Evolutionary conservation across 2,329 filamentous ascomycete genomes (phyloP).

Genomic region (Stemphylium vesicarium): DNA sequence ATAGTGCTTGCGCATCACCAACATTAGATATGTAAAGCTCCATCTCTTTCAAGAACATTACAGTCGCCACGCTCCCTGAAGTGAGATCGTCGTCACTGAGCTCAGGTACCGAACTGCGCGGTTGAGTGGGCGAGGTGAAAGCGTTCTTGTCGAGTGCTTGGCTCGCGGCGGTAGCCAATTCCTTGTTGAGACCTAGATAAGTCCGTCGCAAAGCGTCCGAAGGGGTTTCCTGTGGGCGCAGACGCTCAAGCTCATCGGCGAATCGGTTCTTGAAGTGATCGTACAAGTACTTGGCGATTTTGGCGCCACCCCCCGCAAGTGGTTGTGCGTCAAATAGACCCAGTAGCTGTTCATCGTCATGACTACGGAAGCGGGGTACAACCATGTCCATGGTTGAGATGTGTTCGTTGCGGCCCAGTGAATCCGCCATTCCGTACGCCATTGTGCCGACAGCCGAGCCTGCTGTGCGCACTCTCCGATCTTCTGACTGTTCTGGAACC

Average conservation of each 20-base stretch:
- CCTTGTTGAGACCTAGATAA: constrained; percentile 91
- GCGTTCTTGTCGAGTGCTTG: constrained; percentile 75
- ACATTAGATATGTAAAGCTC: constrained; percentile 95
- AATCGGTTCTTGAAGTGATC: constrained; percentile 93
- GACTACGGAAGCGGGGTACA: constrained; percentile 87
- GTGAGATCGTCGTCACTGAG: constrained; percentile 88
- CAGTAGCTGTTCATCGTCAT: constrained; percentile 86
- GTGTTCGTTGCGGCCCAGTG: constrained; percentile 89
- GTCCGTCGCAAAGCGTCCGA: constrained; percentile 83
- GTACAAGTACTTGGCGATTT: constrained; percentile 94
- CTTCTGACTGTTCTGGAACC: constrained; percentile 93
- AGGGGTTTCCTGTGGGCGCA: constrained; percentile 76
- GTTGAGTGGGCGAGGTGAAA: constrained; percentile 52
- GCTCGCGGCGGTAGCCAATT: constrained; percentile 83
- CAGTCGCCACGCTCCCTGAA: constrained; percentile 89
- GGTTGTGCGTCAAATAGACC: constrained; percentile 96
- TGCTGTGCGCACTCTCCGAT: constrained; percentile 93
- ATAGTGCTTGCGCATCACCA: constrained; percentile 92
- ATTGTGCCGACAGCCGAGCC: constrained; percentile 90
- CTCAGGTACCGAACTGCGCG: constrained; percentile 75
- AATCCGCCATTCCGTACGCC: constrained; percentile 97
- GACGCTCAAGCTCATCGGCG: constrained; percentile 75
- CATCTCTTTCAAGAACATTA: constrained; percentile 86
- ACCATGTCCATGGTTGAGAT: constrained; percentile 95
- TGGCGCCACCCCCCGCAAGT: constrained; percentile 87